phyloP scores from a whole-genome alignment of 345 rosid genomes.

The Erodium maritimum region DNA sequence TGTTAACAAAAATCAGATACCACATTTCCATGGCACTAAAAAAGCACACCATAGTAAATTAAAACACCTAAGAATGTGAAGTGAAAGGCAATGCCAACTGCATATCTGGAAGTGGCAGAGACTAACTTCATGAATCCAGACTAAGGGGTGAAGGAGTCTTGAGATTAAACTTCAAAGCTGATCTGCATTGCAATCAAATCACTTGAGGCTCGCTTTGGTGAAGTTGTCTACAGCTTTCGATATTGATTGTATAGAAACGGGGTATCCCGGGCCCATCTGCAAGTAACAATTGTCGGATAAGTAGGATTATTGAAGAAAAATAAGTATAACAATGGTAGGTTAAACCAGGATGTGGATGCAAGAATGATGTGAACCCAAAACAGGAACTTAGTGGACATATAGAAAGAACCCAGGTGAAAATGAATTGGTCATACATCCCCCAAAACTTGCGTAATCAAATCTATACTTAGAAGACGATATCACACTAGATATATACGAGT shows the following conservation, averaged over 20 bases:
- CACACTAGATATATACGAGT: not conserved
- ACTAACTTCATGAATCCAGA: not conserved
- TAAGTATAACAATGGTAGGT: not conserved
- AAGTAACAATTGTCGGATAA: conserved; percentile 1
- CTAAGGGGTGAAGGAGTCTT: not conserved
- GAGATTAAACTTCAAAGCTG: not conserved
- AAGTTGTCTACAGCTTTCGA: conserved; percentile 85
- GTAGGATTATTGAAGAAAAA: not conserved
- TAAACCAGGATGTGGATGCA: not conserved
- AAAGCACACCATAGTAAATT: too few relatives aligned
- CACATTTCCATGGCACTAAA: too few relatives aligned
- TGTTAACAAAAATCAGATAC: too few relatives aligned
- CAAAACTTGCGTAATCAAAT: not conserved
- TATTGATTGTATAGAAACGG: conserved; percentile 75
- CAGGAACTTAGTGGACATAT: not conserved
- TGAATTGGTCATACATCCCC: not conserved
- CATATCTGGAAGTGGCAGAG: not conserved
- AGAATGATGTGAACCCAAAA: not conserved
- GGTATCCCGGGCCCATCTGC: conserved; percentile 92
- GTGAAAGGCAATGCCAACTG: too few relatives aligned
- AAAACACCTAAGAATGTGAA: too few relatives aligned
- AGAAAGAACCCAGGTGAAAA: not conserved
- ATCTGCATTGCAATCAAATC: conserved; percentile 3
- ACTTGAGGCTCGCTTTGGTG: conserved; percentile 41
- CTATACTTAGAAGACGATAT: too few relatives aligned